Percentiles rank a stretch among this genome's conserved stretches.
Conservation (phyloP, 441 rosid species). For the Codiaeum variegatum region DNA sequence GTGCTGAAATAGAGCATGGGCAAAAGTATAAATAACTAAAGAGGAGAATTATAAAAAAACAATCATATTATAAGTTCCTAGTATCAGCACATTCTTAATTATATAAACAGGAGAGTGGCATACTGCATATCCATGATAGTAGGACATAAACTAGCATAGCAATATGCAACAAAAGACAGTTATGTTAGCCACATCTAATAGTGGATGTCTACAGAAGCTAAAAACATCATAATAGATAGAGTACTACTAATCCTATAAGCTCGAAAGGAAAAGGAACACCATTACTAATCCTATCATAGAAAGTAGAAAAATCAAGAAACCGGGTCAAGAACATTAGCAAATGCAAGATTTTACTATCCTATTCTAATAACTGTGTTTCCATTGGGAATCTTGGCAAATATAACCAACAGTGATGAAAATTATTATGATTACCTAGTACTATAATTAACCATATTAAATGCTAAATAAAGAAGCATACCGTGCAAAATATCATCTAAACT, state of each 20-base stretch:
- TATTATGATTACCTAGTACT: not conserved
- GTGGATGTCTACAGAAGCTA: too few species aligned
- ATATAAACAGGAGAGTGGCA: not conserved
- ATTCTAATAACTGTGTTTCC: not conserved
- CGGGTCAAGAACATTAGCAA: not conserved
- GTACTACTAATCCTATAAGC: not conserved
- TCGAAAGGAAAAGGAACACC: not conserved
- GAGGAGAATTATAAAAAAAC: not conserved
- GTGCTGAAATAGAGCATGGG: slow-evolving; percentile 29
- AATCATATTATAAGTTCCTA: not conserved
- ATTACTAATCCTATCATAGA: not conserved
- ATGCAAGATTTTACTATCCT: not conserved
- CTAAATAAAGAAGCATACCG: slow-evolving; percentile 35
- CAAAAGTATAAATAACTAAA: not conserved
- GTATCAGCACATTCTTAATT: not conserved
- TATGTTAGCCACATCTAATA: not conserved
- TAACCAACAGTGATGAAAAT: not conserved
- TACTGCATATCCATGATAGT: not conserved
- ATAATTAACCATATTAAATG: not conserved
- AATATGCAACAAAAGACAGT: not conserved
- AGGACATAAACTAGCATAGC: not conserved
- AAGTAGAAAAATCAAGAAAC: not conserved
- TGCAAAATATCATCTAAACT: slow-evolving; percentile 88
- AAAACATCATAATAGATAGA: too few species aligned
- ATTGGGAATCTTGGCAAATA: not conserved